Evolutionary conservation across 2,329 filamentous ascomycete species (phyloP).

Genomic region (Fusarium aywerte): DNA sequence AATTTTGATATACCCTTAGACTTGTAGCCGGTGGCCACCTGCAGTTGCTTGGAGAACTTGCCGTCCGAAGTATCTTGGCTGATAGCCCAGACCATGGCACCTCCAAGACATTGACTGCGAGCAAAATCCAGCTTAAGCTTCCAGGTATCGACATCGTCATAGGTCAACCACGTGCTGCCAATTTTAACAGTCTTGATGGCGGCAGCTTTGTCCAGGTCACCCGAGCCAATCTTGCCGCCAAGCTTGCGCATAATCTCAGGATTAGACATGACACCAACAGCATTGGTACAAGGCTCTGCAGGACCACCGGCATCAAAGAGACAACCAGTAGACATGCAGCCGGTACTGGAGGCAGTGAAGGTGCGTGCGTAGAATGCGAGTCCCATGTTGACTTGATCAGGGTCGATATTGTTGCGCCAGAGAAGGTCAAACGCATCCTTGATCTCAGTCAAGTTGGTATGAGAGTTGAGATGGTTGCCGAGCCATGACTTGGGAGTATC

Average conservation of each 20-base stretch:
- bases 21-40: background rate
- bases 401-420: conserved; percentile 57
- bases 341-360: background rate
- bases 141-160: conserved; percentile 8
- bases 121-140: conserved; percentile 16
- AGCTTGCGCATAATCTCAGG: conserved; percentile 3
- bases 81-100: conserved; percentile 26
- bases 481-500: conserved; percentile 42
- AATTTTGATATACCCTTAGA: background rate
- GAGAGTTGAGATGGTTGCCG: conserved; percentile 50
- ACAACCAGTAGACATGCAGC: background rate
- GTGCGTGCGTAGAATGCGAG: conserved; percentile 56
- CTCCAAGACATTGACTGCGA: conserved; percentile 15
- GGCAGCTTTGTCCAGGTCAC: background rate
- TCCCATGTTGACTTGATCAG: conserved; percentile 54
- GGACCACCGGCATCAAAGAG: background rate
- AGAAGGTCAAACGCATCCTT: conserved; percentile 55
- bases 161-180: background rate
- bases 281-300: background rate
- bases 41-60: conserved; percentile 8
- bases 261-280: background rate
- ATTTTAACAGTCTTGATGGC: conserved; percentile 3
- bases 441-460: conserved; percentile 62
- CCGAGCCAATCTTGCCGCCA: background rate
- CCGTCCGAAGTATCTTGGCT: conserved; percentile 14